Evolutionary conservation across 2,329 filamentous ascomycete genomes (phyloP), one percentile per base, ranked within the genome.

Genomic region (Penicillium nordicum): DNA sequence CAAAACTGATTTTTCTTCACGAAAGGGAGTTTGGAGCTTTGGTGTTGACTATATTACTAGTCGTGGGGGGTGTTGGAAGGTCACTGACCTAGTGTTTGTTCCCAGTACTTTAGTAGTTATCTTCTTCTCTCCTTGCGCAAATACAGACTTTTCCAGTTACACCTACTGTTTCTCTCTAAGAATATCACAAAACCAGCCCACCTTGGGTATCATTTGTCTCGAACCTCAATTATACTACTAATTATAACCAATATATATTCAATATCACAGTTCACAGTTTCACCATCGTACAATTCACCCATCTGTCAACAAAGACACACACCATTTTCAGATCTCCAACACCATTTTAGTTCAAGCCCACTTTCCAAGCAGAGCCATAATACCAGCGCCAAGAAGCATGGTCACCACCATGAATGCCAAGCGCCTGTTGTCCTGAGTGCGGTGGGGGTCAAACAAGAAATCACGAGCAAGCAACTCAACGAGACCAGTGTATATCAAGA

Each of bases 331-430:
- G 6, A 34, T n/a, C 18, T 12, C 14, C 27, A 18, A 14, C 12
- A 1, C 4, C 0, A 16, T 43, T 10, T 12, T 25, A 2, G 21
- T 18, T 67, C 63, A 79, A 14, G 78, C 79, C 79, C 79, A 82
- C 61, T 81, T 81, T 7, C 79, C 79, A 11, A 82, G 64, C 56
- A 82, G 57, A 6, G 79, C 78, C 79, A 82, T 81, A 21, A 80
- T 46, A 1, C 68, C 74, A 2, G 73, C 69, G 10, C 79, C 79
- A 29, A 80, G 43, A 21, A 76, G 65, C 47, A 69, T 42, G 38
- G 70, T 76, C 5, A 68, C 57, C 38, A 80, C 54, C 76, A 79
- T 80, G 46, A 78, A 79, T 0, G 70, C 55, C 56, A 79, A 53
- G 16, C 74, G 60, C 37, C 60, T 72, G 46, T 65, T 66, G 45